Evolutionary conservation across 495 filamentous ascomycete genomes (phyloP).

Genomic region (Achaetomiella virescens): DNA sequence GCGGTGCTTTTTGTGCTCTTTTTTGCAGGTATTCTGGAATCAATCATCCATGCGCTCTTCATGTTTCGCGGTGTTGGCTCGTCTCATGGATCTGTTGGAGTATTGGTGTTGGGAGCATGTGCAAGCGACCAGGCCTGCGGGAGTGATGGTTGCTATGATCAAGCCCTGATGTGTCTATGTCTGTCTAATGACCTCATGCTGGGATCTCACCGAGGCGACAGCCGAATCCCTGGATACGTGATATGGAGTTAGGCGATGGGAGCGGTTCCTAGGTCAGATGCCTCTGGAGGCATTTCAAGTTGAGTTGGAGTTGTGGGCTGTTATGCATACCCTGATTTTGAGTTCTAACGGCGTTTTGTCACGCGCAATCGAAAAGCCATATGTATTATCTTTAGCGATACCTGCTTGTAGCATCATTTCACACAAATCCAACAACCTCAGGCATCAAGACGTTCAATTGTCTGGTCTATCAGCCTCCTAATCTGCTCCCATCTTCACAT

Average conservation of each 20-base stretch:
- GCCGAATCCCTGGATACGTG: too few relatives aligned
- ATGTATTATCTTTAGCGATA: background rate
- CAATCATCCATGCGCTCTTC: background rate
- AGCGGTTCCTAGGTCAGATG: too few relatives aligned
- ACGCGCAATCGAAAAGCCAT: too few relatives aligned
- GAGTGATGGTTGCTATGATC: background rate
- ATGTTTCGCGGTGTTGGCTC: background rate
- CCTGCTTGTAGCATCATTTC: background rate
- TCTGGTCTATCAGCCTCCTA: slow-evolving; percentile 14
- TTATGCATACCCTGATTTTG: too few relatives aligned
- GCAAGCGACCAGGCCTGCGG: background rate
- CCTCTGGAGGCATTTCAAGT: too few relatives aligned
- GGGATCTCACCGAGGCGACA: too few relatives aligned
- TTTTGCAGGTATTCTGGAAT: background rate
- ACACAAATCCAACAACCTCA: background rate
- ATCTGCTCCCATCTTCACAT: slow-evolving; percentile 30
- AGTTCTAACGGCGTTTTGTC: too few relatives aligned
- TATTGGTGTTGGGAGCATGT: background rate
- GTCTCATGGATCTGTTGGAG: background rate
- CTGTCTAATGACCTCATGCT: too few relatives aligned
- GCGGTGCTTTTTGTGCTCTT: background rate
- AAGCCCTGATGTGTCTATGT: too few relatives aligned
- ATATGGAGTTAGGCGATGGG: too few relatives aligned
- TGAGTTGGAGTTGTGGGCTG: too few relatives aligned
- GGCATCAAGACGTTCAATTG: slow-evolving; percentile 19